phyloP scores from a whole-genome alignment of 73 alveolate genomes.

The Tetrahymena borealis region DNA sequence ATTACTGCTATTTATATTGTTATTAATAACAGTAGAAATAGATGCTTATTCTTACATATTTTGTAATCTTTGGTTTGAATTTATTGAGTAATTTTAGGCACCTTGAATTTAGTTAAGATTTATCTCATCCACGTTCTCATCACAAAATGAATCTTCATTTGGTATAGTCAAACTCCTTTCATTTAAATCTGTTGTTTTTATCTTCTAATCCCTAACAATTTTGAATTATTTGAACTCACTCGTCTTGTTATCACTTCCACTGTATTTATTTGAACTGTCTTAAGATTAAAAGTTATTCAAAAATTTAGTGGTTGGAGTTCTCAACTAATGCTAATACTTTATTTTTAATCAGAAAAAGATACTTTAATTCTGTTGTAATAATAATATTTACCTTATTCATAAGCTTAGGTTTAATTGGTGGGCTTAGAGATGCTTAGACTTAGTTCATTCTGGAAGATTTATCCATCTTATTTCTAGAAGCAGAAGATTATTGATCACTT shows the following conservation, averaged over 20 bases:
- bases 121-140: background rate
- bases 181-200: background rate
- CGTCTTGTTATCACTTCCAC: background rate
- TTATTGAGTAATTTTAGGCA: background rate
- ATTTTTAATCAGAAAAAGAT: background rate
- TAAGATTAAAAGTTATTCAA: background rate
- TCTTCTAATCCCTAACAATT: background rate
- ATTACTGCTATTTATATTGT: background rate
- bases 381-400: background rate
- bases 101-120: background rate
- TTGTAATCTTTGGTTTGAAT: background rate
- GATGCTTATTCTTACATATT: background rate
- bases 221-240: background rate
- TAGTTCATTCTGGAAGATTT: background rate
- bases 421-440: background rate
- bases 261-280: background rate
- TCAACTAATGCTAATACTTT: background rate
- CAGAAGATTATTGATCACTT: background rate
- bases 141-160: background rate
- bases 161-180: background rate
- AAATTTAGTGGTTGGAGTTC: background rate
- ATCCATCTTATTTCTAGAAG: background rate
- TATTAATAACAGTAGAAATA: background rate
- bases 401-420: background rate
- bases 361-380: background rate